phyloP scores from a whole-genome alignment of 768 basidiomycete species.

The Bullera alba region DNA sequence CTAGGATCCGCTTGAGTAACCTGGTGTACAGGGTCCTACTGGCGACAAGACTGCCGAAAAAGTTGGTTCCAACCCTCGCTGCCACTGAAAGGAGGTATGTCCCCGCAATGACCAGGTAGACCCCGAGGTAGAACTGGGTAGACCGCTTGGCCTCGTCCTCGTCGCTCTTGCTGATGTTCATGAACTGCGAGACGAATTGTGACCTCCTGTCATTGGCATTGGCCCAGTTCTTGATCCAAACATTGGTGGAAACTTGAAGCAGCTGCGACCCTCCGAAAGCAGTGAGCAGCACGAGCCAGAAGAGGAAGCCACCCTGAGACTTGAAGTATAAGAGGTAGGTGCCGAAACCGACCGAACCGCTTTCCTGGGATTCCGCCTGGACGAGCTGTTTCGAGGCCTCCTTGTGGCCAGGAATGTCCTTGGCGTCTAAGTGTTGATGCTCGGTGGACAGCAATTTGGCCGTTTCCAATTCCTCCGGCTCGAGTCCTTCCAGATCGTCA shows the following conservation, averaged over 20 bases:
- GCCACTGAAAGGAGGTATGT: conserved; percentile 36
- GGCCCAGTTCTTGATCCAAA: conserved; percentile 46
- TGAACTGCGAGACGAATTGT: neutral
- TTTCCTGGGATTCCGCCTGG: conserved; percentile 28
- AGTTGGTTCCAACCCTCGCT: conserved; percentile 29
- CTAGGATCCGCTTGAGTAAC: conserved; percentile 43
- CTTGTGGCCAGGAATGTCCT: neutral
- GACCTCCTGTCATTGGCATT: conserved; percentile 16
- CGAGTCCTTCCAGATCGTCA: conserved; percentile 21
- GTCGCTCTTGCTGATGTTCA: neutral
- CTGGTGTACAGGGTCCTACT: conserved; percentile 36
- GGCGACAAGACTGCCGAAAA: conserved; percentile 35
- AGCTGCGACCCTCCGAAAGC: conserved; percentile 38
- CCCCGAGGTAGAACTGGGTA: conserved; percentile 34
- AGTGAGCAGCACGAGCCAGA: conserved; percentile 36
- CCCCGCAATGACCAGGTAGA: conserved; percentile 32
- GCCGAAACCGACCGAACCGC: conserved; percentile 29
- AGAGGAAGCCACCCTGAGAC: conserved; percentile 27
- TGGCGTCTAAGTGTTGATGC: conserved; percentile 10
- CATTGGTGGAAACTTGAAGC: conserved; percentile 39
- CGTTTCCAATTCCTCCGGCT: conserved; percentile 25
- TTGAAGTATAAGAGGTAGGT: conserved; percentile 40
- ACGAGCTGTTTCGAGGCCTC: conserved; percentile 36
- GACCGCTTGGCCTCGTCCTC: conserved; percentile 6
- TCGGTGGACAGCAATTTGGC: conserved; percentile 30